Percentiles rank a stretch among this genome's conserved stretches.
Evolutionary conservation across 345 rosid genomes (phyloP).

Genomic region (Melaleuca quinquenervia): DNA sequence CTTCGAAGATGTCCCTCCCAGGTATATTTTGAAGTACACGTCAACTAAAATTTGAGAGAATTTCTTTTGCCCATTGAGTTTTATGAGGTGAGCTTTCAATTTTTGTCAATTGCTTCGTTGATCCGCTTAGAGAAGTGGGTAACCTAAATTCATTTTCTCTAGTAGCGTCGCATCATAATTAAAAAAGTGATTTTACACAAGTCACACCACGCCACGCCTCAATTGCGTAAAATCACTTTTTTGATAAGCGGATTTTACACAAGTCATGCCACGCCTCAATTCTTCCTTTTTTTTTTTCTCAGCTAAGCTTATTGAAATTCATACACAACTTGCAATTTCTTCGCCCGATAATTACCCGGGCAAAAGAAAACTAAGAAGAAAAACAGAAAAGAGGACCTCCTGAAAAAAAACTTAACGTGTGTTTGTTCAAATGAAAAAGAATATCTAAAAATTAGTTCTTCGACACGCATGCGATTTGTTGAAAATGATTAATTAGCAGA

Average conservation of each 20-base stretch:
- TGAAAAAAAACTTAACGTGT: neutral
- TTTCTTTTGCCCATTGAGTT: neutral
- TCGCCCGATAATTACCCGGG: neutral
- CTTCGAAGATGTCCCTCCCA: neutral
- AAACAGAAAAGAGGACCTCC: neutral
- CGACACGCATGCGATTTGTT: fast-evolving
- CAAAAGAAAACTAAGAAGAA: neutral
- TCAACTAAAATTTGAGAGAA: neutral
- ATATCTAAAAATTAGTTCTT: neutral
- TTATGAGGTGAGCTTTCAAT: too few relatives aligned
- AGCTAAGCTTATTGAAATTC: neutral
- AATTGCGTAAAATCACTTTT: too few relatives aligned
- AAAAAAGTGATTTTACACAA: neutral
- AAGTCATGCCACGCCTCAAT: too few relatives aligned
- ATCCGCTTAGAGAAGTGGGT: neutral
- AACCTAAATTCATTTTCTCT: neutral
- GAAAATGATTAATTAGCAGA: neutral
- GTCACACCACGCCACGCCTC: neutral
- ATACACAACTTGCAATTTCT: neutral
- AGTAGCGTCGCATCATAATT: neutral
- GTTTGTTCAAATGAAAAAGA: neutral
- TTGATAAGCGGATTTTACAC: too few relatives aligned
- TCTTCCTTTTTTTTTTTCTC: neutral
- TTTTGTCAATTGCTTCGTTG: neutral
- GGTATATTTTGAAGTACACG: neutral